Conservation (phyloP, 1,284 basidiomycete species). For the Filobasidium uniguttulatum region DNA sequence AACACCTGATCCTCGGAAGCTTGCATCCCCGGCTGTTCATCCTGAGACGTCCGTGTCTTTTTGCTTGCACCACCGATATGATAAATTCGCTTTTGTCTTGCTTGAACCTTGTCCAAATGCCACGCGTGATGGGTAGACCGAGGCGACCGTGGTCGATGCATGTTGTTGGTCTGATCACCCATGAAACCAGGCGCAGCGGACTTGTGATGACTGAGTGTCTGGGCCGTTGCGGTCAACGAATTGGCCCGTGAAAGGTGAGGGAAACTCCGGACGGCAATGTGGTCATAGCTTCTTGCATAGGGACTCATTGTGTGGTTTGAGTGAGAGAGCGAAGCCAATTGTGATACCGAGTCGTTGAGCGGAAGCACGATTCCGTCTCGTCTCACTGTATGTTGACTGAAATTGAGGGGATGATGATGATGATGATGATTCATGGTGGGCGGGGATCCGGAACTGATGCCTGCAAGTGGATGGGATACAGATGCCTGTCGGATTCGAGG, state of each 20-base stretch:
- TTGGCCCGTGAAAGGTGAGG: slow-evolving; percentile 45
- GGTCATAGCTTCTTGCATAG: slow-evolving; percentile 71
- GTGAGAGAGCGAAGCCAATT: slow-evolving; percentile 65
- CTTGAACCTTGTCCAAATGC: slow-evolving; percentile 5
- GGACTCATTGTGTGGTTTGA: slow-evolving; percentile 84
- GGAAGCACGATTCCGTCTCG: slow-evolving; percentile 49
- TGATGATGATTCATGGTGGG: slow-evolving; percentile 19
- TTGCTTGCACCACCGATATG: neutral
- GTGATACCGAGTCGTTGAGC: slow-evolving; percentile 62
- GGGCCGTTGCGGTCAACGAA: slow-evolving; percentile 16
- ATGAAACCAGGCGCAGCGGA: neutral
- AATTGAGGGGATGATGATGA: too few relatives aligned
- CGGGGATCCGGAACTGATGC: neutral
- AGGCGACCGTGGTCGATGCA: neutral
- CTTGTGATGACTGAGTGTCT: neutral
- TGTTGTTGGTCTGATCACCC: neutral
- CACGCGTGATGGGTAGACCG: neutral
- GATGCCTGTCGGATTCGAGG: neutral
- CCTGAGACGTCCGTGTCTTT: too few relatives aligned
- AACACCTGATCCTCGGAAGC: too few relatives aligned
- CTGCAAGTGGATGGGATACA: neutral
- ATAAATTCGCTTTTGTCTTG: slow-evolving; percentile 9
- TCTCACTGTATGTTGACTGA: neutral
- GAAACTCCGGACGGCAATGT: slow-evolving; percentile 76
- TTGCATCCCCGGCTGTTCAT: too few relatives aligned